A percentile compares a stretch with the other conserved stretches of the same genome.
Conservation (phyloP, 306 rosid species). For the Spatholobus suberectus region DNA sequence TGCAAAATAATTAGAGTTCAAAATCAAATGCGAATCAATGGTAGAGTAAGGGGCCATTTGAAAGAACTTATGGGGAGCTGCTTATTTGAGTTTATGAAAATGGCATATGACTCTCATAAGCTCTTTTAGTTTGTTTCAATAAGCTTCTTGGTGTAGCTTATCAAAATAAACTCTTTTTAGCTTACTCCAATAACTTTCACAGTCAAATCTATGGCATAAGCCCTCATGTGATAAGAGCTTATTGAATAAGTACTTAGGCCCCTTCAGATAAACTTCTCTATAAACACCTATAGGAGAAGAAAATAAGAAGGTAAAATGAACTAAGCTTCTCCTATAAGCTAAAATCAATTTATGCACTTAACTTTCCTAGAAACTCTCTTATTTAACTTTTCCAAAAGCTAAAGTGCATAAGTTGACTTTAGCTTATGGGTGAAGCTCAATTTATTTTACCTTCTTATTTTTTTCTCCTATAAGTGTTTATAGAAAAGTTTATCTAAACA, state of each 20-base stretch:
- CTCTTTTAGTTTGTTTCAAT: background rate
- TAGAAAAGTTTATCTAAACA: background rate
- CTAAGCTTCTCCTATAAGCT: background rate
- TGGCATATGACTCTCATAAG: background rate
- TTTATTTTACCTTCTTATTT: background rate
- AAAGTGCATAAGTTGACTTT: background rate
- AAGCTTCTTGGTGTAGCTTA: background rate
- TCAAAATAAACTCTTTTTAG: background rate
- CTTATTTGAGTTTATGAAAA: background rate
- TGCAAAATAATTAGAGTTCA: constrained; percentile 16
- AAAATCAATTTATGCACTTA: background rate
- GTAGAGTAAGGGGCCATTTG: background rate
- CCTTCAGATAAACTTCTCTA: background rate
- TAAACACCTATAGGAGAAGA: background rate
- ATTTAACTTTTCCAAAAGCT: background rate
- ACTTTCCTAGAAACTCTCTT: background rate
- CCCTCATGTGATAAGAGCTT: background rate
- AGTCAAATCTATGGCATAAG: background rate
- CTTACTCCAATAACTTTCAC: background rate
- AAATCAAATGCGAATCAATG: background rate
- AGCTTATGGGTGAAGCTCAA: background rate
- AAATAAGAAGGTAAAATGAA: background rate
- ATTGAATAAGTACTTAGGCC: background rate
- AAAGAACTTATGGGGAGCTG: background rate
- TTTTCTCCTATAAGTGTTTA: background rate